These are phyloP conservation scores for Melocanna baccifera DNA, from an alignment of 176 grass and related monocot species.

Conservation along the genomic window DNA sequence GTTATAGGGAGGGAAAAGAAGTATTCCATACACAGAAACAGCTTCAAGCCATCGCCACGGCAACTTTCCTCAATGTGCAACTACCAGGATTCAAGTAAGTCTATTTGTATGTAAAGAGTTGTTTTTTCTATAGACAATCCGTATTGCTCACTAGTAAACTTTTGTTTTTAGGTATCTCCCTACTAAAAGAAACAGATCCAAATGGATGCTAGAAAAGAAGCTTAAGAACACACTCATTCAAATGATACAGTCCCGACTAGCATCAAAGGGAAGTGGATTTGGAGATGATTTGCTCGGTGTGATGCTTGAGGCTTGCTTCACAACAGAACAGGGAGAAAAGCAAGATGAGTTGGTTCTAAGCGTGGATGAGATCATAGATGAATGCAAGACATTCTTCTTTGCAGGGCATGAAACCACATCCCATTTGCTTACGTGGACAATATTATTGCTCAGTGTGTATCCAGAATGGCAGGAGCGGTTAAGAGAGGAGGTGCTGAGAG, in stretches of 20 bases:
- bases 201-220: conserved; percentile 39
- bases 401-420: conserved; percentile 48
- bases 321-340: neutral
- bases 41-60: neutral
- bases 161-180: conserved; percentile 38
- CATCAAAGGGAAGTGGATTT: neutral
- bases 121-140: too few species aligned
- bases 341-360: neutral
- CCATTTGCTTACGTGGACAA: conserved; percentile 39
- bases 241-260: conserved; percentile 39
- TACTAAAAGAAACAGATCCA: conserved; percentile 13
- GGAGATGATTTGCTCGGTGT: conserved; percentile 49
- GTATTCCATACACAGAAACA: conserved; percentile 32
- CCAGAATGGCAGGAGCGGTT: conserved; percentile 55
- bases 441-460: conserved; percentile 40
- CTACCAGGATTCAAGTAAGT: conserved; percentile 41
- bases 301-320: conserved; percentile 35
- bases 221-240: conserved; percentile 17
- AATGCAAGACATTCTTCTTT: conserved; percentile 64
- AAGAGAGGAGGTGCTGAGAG: conserved; percentile 38
- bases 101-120: too few species aligned
- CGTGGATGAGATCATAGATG: conserved; percentile 54
- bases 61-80: conserved; percentile 18
- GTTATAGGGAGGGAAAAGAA: conserved; percentile 37
- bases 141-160: too few species aligned